phyloP scores from a whole-genome alignment of 1,284 basidiomycete genomes.

The Cryptococcus floricola region DNA sequence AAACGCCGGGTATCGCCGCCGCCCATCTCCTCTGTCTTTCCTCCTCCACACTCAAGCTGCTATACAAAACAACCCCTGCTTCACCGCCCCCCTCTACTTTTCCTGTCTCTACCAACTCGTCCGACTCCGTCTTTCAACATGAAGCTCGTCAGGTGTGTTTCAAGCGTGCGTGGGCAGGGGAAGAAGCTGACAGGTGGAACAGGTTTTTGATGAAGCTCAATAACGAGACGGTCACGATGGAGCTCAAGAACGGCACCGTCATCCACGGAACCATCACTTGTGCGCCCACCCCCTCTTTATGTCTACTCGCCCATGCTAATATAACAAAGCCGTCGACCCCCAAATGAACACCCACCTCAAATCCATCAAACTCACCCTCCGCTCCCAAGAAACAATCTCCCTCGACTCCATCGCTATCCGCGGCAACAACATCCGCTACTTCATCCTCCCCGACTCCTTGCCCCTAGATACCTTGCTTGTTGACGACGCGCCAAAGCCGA shows the following conservation, averaged over 20 bases:
- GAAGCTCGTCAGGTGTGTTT: constrained; percentile 51
- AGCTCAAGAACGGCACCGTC: constrained; percentile 95
- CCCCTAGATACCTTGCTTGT: constrained; percentile 94
- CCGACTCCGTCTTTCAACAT: constrained; percentile 48
- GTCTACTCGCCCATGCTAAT: neutral
- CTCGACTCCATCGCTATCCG: constrained; percentile 86
- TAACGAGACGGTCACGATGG: constrained; percentile 97
- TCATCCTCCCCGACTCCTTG: constrained; percentile 91
- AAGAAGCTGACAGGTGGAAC: neutral
- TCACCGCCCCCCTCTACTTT: neutral
- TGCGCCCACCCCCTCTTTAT: constrained; percentile 48
- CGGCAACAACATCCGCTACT: constrained; percentile 80
- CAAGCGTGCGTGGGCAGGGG: neutral
- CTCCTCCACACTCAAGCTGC: neutral
- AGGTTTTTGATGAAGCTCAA: constrained; percentile 99
- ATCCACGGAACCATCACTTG: constrained; percentile 97
- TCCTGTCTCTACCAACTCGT: constrained; percentile 12
- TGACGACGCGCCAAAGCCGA: constrained; percentile 96
- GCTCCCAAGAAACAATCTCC: constrained; percentile 57
- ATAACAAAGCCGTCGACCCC: constrained; percentile 75
- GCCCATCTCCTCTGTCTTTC: neutral
- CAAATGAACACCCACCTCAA: constrained; percentile 98
- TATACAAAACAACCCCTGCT: constrained; percentile 2
- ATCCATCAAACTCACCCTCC: constrained; percentile 91
- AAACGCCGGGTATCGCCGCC: neutral